Base-by-base conservation (phyloP, 1,284 basidiomycete species). In the Rhodotorula sp. region DNA sequence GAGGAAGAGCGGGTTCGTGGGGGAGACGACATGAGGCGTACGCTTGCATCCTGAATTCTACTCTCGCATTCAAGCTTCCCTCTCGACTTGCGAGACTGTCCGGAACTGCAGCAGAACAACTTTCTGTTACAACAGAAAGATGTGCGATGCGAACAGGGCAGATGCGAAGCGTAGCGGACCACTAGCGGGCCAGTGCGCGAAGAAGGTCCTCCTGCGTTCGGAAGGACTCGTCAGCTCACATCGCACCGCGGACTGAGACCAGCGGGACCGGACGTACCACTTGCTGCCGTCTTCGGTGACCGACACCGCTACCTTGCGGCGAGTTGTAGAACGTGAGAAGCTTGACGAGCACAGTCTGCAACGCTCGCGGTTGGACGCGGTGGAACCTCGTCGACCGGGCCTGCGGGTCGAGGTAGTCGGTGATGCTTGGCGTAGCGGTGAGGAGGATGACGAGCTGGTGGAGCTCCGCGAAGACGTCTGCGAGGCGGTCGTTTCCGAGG, bases 311-410 rank as follows among this genome's bases (percentile, higher is more conserved):
- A 22, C 70, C 62, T 1, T 27, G 22, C 32, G 59, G 30, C 48
- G 67, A 55, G 56, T 76, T 76, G 64, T 76, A 76, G 51, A 67
- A 70, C n/a, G 73, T 67, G 24, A 73, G 34, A 4, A 95, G 83
- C 80, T 95, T 95, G 75, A 91, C 87, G 20, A 95, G 83, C 36
- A 94, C 83, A 13, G 87, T 82, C 62, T 90, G 87, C n/a, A 96
- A 82, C 59, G 86, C 84, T 75, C 88, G 88, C 8, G 89, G 87
- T 76, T 88, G 89, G 68, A 95, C 86, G 57, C 82, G 82, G n/a
- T 83, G 77, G 78, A 91, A 94, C 4, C 88, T 88, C 54, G 87
- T 82, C 74, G 89, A 87, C 53, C 92, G 87, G 67, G 87, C 84
- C 22, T 86, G 85, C 2, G 90, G 86, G 53, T 90, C 86, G 57